Evolutionary conservation across 1,284 basidiomycete genomes (phyloP).

Genomic region (Ganoderma multipileum): DNA sequence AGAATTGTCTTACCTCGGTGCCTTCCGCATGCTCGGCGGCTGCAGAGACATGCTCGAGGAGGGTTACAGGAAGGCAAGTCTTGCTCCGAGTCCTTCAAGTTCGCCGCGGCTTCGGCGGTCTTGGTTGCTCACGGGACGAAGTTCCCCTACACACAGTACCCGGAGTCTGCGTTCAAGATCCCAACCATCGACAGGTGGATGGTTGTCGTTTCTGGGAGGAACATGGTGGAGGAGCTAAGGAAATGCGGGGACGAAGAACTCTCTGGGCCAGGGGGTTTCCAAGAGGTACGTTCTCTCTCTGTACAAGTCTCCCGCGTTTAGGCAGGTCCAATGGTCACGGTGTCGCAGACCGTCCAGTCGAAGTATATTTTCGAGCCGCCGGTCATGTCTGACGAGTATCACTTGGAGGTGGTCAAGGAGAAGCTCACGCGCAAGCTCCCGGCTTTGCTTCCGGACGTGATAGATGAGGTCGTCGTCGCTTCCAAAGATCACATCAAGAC

Average conservation of each 20-base stretch:
- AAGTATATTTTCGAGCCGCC: conserved; percentile 31
- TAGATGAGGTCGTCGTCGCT: conserved; percentile 36
- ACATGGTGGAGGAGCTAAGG: conserved; percentile 3
- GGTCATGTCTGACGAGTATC: conserved; percentile 35
- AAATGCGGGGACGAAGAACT: not conserved
- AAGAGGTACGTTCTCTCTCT: not conserved
- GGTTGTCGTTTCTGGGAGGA: conserved; percentile 31
- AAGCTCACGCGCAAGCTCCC: conserved; percentile 33
- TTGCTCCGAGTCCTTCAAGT: too few relatives aligned
- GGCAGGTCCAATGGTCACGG: not conserved
- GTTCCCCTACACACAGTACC: conserved; percentile 36
- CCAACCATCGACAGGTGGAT: conserved; percentile 42
- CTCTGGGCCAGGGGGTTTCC: not conserved
- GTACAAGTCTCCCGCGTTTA: not conserved
- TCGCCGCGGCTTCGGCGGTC: too few relatives aligned
- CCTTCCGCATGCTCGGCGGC: not conserved
- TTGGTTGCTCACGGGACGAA: too few relatives aligned
- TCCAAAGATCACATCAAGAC: conserved; percentile 28
- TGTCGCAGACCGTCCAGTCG: conserved; percentile 10
- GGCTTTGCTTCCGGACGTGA: conserved; percentile 31
- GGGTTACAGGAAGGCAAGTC: too few relatives aligned
- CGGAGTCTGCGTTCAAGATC: conserved; percentile 39
- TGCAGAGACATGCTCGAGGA: not conserved
- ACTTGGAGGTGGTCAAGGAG: conserved; percentile 34
- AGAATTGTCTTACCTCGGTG: not conserved